Base-by-base conservation (phyloP, 768 basidiomycete species). In the Pleurotus tuoliensis region DNA sequence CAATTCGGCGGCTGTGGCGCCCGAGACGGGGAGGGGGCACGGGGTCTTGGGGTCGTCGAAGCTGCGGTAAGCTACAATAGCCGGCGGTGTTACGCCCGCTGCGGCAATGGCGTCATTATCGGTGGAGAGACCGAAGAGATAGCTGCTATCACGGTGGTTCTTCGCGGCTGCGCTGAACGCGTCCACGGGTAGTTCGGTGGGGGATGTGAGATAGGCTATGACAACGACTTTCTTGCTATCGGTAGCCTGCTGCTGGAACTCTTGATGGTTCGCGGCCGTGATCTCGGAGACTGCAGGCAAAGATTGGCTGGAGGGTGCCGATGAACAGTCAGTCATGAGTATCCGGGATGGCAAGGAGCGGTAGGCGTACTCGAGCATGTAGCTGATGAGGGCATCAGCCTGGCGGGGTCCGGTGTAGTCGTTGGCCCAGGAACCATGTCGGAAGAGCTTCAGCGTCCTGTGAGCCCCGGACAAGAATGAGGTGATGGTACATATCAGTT, bases 221-320 rank as follows among this genome's bases (percentile, higher is more conserved):
- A 83, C 84, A 57, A 99, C 96, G 58, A 98, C 77, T 71, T 87
- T 94, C 30, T 30, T 30, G 30, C 1, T 9, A 11, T 30, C 2
- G 0, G 30, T 8, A 8, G 30, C 97, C 5, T 90, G 30, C 30
- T 30, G 78, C 72, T 83, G 82, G 84, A 99, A 97, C 61, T 94
- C 90, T 41, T 83, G 82, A 66, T 89, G 84, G 70, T 90, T 91
- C 38, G 74, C 82, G 15, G 75, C 73, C 2, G 88, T 93, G 34
- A 99, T 84, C 37, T 85, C 80, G 5, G 92, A 86, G 16, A 98
- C 90, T 38, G 97, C 94, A 7, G 97, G 97, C 15, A 98, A 83
- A 6, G 92, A 87, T 81, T 98, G 97, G 69, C 93, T 76, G 48
- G n/a, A n/a, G 41, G 41, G 25, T 30, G 30, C 9, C 1, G 30